These are phyloP conservation scores for Bryum argenteum DNA, from an alignment of 225 moss, liverwort and hornwort species.

Conservation along the genomic window DNA sequence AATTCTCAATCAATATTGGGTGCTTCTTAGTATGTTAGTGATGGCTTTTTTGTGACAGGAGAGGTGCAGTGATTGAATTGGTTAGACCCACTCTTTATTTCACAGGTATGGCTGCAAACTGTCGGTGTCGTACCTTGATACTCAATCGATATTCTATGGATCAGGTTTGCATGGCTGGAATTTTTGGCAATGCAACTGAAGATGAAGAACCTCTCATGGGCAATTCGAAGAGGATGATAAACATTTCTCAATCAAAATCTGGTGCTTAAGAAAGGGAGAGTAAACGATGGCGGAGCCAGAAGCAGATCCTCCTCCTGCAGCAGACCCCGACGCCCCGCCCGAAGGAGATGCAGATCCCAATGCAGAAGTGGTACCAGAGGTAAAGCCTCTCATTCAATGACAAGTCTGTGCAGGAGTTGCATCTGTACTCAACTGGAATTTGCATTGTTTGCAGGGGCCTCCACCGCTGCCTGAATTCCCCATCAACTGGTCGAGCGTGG, in stretches of 20 bases:
- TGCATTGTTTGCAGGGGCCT: slow-evolving; percentile 28
- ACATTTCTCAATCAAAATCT: background rate
- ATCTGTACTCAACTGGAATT: background rate
- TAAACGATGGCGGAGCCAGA: slow-evolving; percentile 27
- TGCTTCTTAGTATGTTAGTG: too few relatives aligned
- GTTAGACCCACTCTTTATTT: background rate
- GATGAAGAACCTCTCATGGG: background rate
- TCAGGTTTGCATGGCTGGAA: background rate
- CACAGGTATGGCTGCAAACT: background rate
- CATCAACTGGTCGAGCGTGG: slow-evolving; percentile 68
- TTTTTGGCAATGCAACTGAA: slow-evolving; percentile 2
- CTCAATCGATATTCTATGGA: background rate
- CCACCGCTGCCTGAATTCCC: slow-evolving; percentile 67
- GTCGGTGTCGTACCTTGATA: too few relatives aligned
- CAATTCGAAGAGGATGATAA: background rate
- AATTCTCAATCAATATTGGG: too few relatives aligned
- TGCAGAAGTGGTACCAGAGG: slow-evolving; percentile 19
- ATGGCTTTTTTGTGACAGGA: background rate
- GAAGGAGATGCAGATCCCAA: background rate
- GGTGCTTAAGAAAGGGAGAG: background rate
- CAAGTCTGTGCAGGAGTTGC: background rate
- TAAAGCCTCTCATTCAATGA: slow-evolving; percentile 5
- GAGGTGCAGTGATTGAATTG: background rate
- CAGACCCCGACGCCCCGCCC: background rate
- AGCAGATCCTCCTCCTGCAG: background rate